Base-by-base conservation (phyloP, 169 alveolate genomes). In the Cryptosporidium tyzzeri region DNA sequence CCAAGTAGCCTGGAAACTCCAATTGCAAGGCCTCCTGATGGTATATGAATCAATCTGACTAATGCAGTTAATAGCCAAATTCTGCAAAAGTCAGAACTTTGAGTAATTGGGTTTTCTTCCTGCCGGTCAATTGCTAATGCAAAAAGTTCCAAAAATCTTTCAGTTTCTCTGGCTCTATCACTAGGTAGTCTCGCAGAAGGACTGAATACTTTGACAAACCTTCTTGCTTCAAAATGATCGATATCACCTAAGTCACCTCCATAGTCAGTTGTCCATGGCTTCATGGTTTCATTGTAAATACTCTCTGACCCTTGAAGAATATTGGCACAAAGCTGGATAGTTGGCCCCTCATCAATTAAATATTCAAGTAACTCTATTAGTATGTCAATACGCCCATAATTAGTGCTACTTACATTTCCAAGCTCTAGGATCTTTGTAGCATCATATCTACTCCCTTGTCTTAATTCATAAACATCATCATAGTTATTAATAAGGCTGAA, bases 221-320 rank as follows among this genome's bases (percentile, higher is more conserved):
- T 80, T 31, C 75, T 39, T 48, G 89, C 61, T 80, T 80, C 89
- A 26, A 80, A 80, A 18, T 51, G 70, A 80, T 80, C 75, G 0
- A 41, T 59, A 29, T 80, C 89, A 3, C 89, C 89, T 39, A 80
- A 44, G 33, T 80, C 89, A 44, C 89, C 89, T 9, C 89, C 89
- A 31, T 67, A 61, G 37, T 80, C 68, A 35, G 74, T 80, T 44
- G 89, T 62, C 89, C 89, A 80, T 8, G 73, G 89, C 14, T 65
- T 59, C 89, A 80, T 80, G 26, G 89, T 62, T 37, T 80, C 89
- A 39, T 80, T 80, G 35, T 80, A 80, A 39, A 80, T 80, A 1
- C 23, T 29, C 39, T 80, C 89, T 35, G 75, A 80, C 23, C 89
- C 89, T 12, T 80, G 89, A 10, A 80, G 68, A 44, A 80, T 59